These are phyloP conservation scores for Mortierella sp. DNA, from an alignment of 371 early-diverging fungal species.

Conservation along the genomic window DNA sequence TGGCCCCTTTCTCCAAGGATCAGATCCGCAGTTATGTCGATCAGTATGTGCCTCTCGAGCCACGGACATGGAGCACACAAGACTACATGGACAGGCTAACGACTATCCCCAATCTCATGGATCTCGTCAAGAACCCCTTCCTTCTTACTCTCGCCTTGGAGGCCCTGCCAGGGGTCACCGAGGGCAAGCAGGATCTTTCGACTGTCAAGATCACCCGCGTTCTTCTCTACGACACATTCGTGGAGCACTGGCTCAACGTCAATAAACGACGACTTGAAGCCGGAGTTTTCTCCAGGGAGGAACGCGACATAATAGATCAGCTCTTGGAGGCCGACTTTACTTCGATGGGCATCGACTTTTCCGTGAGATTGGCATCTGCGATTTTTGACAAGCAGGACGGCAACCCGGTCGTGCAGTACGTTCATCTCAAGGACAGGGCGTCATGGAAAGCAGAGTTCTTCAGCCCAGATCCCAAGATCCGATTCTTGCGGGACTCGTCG, in stretches of 20 bases:
- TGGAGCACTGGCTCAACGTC: neutral
- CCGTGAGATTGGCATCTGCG: neutral
- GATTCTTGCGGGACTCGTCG: neutral
- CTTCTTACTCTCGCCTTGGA: neutral
- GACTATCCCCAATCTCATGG: constrained; percentile 1
- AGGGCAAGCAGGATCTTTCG: neutral
- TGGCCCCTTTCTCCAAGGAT: neutral
- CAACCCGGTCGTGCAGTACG: neutral
- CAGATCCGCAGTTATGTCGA: constrained; percentile 17
- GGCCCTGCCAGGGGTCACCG: neutral
- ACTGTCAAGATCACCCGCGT: neutral
- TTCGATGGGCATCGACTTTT: neutral
- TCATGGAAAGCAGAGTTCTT: neutral
- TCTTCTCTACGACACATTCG: neutral
- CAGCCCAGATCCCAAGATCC: neutral
- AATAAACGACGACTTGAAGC: neutral
- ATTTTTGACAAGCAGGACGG: neutral
- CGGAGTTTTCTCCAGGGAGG: no score
- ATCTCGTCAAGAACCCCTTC: constrained; percentile 15
- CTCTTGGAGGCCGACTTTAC: no score
- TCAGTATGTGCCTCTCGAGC: neutral
- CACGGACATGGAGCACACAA: neutral
- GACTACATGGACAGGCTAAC: neutral
- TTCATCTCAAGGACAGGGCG: neutral
- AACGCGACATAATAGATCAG: no score